These are phyloP conservation scores for Alternaria ventricosa DNA, from an alignment of 2,329 filamentous ascomycete genomes.

Conservation along the genomic window DNA sequence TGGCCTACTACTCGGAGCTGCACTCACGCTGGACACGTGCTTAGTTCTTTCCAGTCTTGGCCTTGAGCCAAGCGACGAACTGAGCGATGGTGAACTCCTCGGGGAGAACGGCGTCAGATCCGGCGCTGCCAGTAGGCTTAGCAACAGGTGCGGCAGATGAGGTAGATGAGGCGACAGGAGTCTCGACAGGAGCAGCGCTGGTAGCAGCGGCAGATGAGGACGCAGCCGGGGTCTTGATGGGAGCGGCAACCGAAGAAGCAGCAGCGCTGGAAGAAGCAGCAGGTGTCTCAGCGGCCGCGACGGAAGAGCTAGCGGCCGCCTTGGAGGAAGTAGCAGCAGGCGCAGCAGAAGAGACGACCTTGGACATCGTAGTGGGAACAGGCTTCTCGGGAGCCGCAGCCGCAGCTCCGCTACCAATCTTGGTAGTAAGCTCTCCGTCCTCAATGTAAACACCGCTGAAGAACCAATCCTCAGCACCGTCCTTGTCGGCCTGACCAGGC, in stretches of 20 bases:
- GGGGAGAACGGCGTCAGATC: conserved; percentile 24
- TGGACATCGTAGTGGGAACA: neutral
- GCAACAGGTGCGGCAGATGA: conserved; percentile 9
- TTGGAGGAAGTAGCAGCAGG: neutral
- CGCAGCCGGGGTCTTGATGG: conserved; percentile 2
- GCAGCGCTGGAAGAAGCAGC: conserved; percentile 11
- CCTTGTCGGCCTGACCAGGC: conserved; percentile 62
- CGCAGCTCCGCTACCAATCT: conserved; percentile 27
- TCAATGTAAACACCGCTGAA: conserved; percentile 77
- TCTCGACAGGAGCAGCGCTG: conserved; percentile 3
- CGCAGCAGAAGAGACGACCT: neutral
- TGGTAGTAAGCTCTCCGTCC: conserved; percentile 55
- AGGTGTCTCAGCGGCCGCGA: conserved; percentile 1
- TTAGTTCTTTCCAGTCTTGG: conserved; percentile 17
- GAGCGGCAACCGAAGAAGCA: conserved; percentile 1
- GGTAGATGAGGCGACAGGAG: conserved; percentile 12
- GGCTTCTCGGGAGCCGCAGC: conserved; percentile 9
- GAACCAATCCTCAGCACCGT: conserved; percentile 69
- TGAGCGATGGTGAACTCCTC: conserved; percentile 35
- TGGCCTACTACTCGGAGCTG: neutral
- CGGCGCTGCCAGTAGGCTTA: conserved; percentile 17
- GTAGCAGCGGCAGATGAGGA: conserved; percentile 10
- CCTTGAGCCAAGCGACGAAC: conserved; percentile 37
- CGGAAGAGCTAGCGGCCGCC: neutral
- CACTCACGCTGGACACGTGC: neutral